A percentile compares a stretch with the other conserved stretches of the same genome.
Evolutionary conservation across 805 yeast species (phyloP).

Genomic region (Candida silvicultrix): DNA sequence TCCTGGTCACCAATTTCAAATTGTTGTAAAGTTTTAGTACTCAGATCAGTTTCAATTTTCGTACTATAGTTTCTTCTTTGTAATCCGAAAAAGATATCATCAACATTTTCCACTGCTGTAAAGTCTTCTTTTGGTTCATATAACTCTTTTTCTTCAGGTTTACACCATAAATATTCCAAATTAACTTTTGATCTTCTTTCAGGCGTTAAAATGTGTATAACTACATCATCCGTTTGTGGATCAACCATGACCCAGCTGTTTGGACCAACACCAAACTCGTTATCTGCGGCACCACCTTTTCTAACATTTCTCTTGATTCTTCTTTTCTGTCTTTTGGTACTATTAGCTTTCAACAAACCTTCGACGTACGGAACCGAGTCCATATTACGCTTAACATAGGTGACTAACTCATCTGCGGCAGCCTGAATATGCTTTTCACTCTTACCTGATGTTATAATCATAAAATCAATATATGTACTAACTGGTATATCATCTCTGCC

Average conservation of each 20-base stretch:
- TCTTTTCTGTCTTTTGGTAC: conserved; percentile 42
- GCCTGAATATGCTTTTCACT: conserved; percentile 69
- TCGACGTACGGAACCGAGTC: conserved; percentile 49
- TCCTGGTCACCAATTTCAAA: conserved; percentile 9
- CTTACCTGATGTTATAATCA: conserved; percentile 71
- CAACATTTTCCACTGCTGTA: conserved; percentile 6
- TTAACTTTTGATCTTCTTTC: conserved; percentile 63
- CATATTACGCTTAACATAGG: conserved; percentile 48
- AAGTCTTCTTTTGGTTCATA: conserved; percentile 5
- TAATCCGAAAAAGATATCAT: conserved; percentile 40
- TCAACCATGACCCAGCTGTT: conserved; percentile 86
- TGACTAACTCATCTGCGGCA: conserved; percentile 55
- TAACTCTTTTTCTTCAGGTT: conserved; percentile 26
- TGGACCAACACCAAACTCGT: conserved; percentile 46
- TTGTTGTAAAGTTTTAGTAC: conserved; percentile 7
- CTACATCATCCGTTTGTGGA: conserved; percentile 53
- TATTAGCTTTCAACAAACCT: conserved; percentile 61
- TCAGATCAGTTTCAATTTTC: conserved; percentile 2
- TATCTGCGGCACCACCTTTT: conserved; percentile 44
- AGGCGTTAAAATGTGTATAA: conserved; percentile 66
- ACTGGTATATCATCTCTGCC: conserved; percentile 30
- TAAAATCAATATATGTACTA: conserved; percentile 36
- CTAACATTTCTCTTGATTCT: conserved; percentile 45
- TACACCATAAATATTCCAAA: conserved; percentile 61
- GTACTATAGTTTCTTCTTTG: conserved; percentile 34